Percentiles rank a stretch among this genome's conserved stretches.
Conservation (phyloP, 495 filamentous ascomycete species). For the Trichoderma parareesei region DNA sequence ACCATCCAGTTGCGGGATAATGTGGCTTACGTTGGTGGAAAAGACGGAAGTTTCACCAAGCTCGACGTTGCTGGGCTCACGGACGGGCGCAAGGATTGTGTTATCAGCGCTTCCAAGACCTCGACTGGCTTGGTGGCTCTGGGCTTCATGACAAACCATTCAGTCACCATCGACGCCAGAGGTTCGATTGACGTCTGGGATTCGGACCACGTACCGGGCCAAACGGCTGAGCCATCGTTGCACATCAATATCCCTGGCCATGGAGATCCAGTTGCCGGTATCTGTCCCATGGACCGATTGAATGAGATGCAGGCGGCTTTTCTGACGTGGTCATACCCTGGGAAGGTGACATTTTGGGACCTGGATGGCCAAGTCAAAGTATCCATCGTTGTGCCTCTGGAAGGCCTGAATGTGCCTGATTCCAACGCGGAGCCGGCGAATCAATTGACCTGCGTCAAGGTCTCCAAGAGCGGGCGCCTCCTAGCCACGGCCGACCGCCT, state of each 20-base stretch:
- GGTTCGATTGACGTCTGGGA: conserved; percentile 62
- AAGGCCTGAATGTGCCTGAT: conserved; percentile 55
- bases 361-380: conserved; percentile 57
- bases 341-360: conserved; percentile 74
- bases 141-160: conserved; percentile 55
- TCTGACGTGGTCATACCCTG: conserved; percentile 77
- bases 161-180: conserved; percentile 69
- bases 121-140: conserved; percentile 48
- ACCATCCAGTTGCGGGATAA: conserved; percentile 47
- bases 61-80: conserved; percentile 34
- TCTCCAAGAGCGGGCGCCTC: conserved; percentile 49
- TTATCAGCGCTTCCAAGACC: conserved; percentile 22
- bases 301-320: conserved; percentile 60
- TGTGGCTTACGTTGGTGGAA: conserved; percentile 34
- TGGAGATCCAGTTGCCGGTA: conserved; percentile 69
- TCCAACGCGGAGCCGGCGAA: conserved; percentile 59
- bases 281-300: conserved; percentile 49
- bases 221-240: conserved; percentile 21
- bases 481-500: conserved; percentile 79
- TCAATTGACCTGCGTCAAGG: conserved; percentile 63
- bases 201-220: conserved; percentile 27
- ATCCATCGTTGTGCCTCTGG: background rate
- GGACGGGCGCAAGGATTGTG: conserved; percentile 20
- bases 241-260: conserved; percentile 56
- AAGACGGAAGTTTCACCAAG: conserved; percentile 34